Percentiles rank a stretch among this genome's conserved stretches.
Evolutionary conservation across 306 rosid species (phyloP).

Genomic region (Arachis stenosperma): DNA sequence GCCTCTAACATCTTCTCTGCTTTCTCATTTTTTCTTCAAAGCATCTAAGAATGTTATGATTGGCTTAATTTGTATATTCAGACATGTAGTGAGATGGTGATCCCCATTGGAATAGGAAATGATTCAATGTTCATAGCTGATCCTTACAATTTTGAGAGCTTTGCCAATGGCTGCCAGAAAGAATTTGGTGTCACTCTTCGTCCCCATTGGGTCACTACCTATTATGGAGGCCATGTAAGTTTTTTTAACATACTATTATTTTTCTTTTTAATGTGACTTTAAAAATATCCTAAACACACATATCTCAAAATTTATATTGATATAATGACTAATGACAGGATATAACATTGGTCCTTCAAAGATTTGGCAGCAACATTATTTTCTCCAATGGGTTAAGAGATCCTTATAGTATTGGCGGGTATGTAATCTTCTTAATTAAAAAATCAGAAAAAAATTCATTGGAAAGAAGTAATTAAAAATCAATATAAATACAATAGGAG

Average conservation of each 20-base stretch:
- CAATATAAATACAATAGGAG: too few relatives aligned
- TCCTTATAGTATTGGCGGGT: conserved; percentile 85
- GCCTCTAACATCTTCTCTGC: too few relatives aligned
- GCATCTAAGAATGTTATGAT: too few relatives aligned
- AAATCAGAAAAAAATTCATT: too few relatives aligned
- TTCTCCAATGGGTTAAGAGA: conserved; percentile 82
- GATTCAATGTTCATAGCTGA: conserved; percentile 55
- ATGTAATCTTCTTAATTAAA: neutral
- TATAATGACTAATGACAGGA: conserved; percentile 45
- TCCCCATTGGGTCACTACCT: conserved; percentile 73
- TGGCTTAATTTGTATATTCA: neutral
- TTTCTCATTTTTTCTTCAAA: too few relatives aligned
- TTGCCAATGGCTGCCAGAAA: conserved; percentile 43
- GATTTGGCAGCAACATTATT: conserved; percentile 76
- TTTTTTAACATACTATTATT: neutral
- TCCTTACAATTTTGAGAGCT: conserved; percentile 44
- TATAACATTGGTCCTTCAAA: conserved; percentile 49
- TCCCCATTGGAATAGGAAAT: conserved; percentile 56
- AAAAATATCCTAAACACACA: too few relatives aligned
- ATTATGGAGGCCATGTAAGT: conserved; percentile 72
- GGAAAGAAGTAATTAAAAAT: too few relatives aligned
- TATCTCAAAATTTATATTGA: too few relatives aligned
- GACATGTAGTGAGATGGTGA: conserved; percentile 64
- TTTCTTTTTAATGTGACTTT: neutral
- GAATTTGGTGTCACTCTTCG: conserved; percentile 60